These are phyloP conservation scores for Naematelia encephala DNA, from an alignment of 768 basidiomycete species.

Conservation along the genomic window DNA sequence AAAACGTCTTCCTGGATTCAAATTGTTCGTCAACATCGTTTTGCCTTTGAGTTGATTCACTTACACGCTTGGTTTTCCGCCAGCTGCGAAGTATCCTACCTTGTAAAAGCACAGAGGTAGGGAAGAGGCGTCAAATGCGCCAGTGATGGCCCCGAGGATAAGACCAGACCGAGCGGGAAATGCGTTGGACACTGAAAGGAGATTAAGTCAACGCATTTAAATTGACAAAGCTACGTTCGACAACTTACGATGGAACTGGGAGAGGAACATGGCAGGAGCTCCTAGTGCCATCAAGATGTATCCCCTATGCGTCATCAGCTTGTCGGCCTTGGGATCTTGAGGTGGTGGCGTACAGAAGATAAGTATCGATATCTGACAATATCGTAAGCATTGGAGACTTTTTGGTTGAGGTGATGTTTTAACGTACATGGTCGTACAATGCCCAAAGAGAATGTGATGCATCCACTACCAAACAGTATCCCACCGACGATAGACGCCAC, in stretches of 20 bases:
- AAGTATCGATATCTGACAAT: constrained; percentile 44
- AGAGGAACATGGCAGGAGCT: constrained; percentile 52
- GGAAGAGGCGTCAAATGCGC: constrained; percentile 52
- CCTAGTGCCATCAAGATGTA: constrained; percentile 51
- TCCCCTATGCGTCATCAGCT: constrained; percentile 30
- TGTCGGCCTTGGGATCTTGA: background rate
- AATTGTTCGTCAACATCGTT: background rate
- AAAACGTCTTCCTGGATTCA: constrained; percentile 43
- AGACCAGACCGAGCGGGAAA: constrained; percentile 52
- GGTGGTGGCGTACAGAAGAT: constrained; percentile 31
- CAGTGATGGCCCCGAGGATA: constrained; percentile 51
- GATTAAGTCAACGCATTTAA: background rate
- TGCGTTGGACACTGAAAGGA: constrained; percentile 47
- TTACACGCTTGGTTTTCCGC: constrained; percentile 25
- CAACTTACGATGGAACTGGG: constrained; percentile 49
- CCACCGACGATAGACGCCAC: constrained; percentile 48
- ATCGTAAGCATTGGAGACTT: background rate
- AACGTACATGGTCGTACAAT: constrained; percentile 33
- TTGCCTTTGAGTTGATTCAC: background rate
- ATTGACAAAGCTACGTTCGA: no score
- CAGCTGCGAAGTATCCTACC: constrained; percentile 31
- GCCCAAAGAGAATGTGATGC: constrained; percentile 44
- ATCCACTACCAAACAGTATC: constrained; percentile 46
- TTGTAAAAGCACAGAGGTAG: constrained; percentile 50
- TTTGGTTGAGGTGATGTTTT: no score